Base-by-base conservation (phyloP, 768 basidiomycete genomes). In the Naganishia vaughanmartiniae region DNA sequence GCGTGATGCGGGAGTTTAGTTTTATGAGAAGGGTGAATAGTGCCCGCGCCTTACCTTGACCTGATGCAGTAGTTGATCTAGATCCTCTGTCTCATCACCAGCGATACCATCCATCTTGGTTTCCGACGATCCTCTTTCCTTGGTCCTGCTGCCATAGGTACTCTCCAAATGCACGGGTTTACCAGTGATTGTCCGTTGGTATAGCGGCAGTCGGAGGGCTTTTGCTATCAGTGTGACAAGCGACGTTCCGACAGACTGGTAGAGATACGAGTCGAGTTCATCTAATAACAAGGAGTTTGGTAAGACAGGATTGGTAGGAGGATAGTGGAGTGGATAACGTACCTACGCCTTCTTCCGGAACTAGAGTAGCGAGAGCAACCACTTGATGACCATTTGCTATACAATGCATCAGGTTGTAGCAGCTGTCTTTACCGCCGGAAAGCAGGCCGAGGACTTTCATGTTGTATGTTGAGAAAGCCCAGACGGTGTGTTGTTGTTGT, bases 191-290 rank as follows among this genome's bases (percentile, higher is more conserved):
- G 91, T 84, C 69, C 86, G 85, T 33, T 91, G 86, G 83, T 90
- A 91, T 12, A 98, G 85, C 11, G 96, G 96, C 1, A 95, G 87
- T 19, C 87, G 89, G 68, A 98, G 84, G 1, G 95, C 92, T 60
- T 84, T 84, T 26, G 93, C 93, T 67, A 98, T 89, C 63, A 89
- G 84, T 58, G 91, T 88, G 70, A 98, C 89, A 21, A 92, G 92
- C 69, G 93, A 91, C 78, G 97, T 94, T 0, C 94, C 96, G 31
- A 99, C 94, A n/a, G 95, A 97, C 81, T 99, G 96, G 81, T 97
- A 99, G 80, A 99, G 85, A 83, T 93, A 98, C 28, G 94, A 97
- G 81, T 99, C 94, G 76, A 98, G 87, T 84, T 99, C 96, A 84
- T 98, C 96, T 96, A 80, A n/a, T 9, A 67, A 46, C 63, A 71